Evolutionary conservation across 2,329 filamentous ascomycete species (phyloP).

Genomic region (Dothideomycetidae sp.): DNA sequence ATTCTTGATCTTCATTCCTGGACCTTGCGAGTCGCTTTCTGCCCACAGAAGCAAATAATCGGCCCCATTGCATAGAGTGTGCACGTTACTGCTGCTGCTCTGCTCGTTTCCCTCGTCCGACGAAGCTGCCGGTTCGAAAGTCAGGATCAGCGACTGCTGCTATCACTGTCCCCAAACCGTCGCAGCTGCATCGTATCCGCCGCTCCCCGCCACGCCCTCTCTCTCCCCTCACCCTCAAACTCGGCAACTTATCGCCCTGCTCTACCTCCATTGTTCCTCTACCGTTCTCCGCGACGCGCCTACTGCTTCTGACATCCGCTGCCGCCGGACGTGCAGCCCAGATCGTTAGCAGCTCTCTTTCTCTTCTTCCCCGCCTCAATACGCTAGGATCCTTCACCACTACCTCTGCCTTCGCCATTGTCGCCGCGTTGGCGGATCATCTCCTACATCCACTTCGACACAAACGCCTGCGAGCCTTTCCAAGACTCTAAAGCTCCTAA

Average conservation of each 20-base stretch:
- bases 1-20: too few relatives aligned
- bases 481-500: too few relatives aligned
- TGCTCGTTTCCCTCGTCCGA: too few relatives aligned
- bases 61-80: too few relatives aligned
- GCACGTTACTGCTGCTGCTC: too few relatives aligned
- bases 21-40: too few relatives aligned
- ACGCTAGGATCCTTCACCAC: neutral
- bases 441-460: too few relatives aligned
- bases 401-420: slow-evolving; percentile 2
- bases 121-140: too few relatives aligned
- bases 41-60: too few relatives aligned
- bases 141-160: neutral
- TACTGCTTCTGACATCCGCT: neutral
- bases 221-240: neutral
- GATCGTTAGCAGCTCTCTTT: neutral
- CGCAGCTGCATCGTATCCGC: neutral
- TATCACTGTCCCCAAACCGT: neutral
- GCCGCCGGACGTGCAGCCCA: neutral
- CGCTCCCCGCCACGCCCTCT: neutral
- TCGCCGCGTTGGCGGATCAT: too few relatives aligned
- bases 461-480: too few relatives aligned
- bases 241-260: neutral
- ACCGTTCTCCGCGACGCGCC: slow-evolving; percentile 9
- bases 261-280: slow-evolving; percentile 11
- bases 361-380: neutral